Percentiles rank a stretch among this genome's conserved stretches.
phyloP scores from a whole-genome alignment of 345 rosid species.

The Citrus medica region DNA sequence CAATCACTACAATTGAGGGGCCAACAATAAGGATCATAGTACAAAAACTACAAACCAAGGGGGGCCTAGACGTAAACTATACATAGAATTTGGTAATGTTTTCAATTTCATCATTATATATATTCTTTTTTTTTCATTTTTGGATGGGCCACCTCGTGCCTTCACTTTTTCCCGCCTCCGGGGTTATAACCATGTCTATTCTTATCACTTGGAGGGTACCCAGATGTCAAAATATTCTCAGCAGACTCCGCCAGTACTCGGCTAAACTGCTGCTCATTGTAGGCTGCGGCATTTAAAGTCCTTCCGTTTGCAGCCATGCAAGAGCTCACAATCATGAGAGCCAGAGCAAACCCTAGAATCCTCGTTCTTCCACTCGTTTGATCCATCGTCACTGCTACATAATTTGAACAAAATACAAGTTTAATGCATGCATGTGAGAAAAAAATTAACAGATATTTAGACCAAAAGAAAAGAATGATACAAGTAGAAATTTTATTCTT shows the following conservation, averaged over 20 bases:
- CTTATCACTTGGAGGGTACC: background rate
- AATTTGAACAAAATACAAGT: background rate
- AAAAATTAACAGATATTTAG: too few species aligned
- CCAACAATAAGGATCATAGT: too few species aligned
- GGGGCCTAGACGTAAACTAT: too few species aligned
- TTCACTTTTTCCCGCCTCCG: background rate
- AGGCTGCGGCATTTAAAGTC: background rate
- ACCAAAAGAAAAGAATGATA: background rate
- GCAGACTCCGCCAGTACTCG: background rate
- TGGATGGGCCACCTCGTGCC: constrained; percentile 10
- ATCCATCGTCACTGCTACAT: background rate
- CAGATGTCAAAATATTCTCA: background rate
- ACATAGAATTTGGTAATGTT: too few species aligned
- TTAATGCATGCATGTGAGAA: too few species aligned
- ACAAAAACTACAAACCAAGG: too few species aligned
- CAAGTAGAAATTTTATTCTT: background rate
- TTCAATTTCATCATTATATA: too few species aligned
- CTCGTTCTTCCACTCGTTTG: constrained; percentile 16
- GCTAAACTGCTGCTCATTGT: background rate
- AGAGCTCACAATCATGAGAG: constrained; percentile 19
- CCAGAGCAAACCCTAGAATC: constrained; percentile 17
- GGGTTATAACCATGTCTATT: constrained; percentile 25
- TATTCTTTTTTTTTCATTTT: too few species aligned
- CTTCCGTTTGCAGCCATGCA: constrained; percentile 17
- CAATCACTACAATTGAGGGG: too few species aligned